Percentiles rank a stretch among this genome's conserved stretches.
Evolutionary conservation across 1,139 yeast genomes (phyloP).

Genomic region (Diutina mesorugosa): DNA sequence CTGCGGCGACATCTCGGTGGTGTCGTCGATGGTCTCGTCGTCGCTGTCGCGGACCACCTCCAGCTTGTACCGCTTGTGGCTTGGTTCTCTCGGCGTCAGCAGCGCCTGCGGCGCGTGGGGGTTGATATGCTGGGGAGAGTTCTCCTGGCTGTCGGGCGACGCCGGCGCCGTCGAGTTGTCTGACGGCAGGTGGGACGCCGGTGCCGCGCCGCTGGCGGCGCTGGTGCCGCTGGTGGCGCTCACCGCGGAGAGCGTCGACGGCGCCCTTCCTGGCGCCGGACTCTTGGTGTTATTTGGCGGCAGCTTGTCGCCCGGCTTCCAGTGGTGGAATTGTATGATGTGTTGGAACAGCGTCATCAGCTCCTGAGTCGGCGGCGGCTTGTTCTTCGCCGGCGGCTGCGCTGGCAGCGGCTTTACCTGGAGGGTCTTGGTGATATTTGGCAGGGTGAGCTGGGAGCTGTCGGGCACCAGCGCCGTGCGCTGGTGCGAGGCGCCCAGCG

Average conservation of each 20-base stretch:
- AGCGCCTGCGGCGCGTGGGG: neutral
- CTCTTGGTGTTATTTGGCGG: neutral
- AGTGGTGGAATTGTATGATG: slow-evolving; percentile 38
- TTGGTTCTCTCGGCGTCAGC: neutral
- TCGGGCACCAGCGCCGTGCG: neutral
- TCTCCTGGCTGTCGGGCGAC: neutral
- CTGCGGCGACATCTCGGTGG: slow-evolving; percentile 1
- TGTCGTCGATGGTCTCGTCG: slow-evolving; percentile 1
- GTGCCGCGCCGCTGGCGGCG: neutral
- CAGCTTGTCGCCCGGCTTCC: slow-evolving; percentile 25
- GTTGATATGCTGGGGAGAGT: neutral
- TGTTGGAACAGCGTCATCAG: slow-evolving; percentile 41
- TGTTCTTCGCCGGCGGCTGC: slow-evolving; percentile 27
- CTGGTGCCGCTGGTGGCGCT: neutral
- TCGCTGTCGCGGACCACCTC: neutral
- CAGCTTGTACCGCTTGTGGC: slow-evolving; percentile 1
- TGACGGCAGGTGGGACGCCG: neutral
- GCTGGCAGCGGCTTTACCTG: slow-evolving; percentile 35
- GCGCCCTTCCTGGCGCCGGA: neutral
- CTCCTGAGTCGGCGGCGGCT: slow-evolving; percentile 31
- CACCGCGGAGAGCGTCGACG: neutral
- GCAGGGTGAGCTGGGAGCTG: neutral
- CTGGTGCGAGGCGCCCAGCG: neutral
- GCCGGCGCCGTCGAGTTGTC: neutral
- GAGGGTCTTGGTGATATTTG: slow-evolving; percentile 6